Conservation (phyloP, 805 yeast genomes). For the Saturnispora hagleri region DNA sequence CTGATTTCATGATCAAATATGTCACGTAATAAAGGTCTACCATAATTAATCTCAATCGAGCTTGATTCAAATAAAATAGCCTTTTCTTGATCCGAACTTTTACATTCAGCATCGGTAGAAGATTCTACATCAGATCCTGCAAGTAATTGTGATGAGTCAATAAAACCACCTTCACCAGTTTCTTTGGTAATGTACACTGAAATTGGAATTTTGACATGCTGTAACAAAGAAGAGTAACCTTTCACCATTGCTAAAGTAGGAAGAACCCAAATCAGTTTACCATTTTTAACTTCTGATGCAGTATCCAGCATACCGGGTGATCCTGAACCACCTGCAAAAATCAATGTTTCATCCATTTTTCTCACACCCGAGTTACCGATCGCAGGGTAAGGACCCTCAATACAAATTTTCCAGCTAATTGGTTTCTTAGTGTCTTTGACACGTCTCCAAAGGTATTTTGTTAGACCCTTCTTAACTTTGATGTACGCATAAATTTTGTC, state of each 20-base stretch:
- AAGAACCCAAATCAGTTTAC: constrained; percentile 53
- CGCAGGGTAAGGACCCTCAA: constrained; percentile 58
- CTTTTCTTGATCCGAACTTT: background rate
- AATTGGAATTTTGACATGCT: background rate
- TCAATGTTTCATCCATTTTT: constrained; percentile 16
- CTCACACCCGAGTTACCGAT: constrained; percentile 41
- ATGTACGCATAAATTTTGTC: constrained; percentile 32
- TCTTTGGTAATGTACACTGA: background rate
- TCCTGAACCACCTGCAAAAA: constrained; percentile 67
- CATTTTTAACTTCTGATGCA: constrained; percentile 23
- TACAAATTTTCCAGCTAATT: constrained; percentile 18
- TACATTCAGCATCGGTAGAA: background rate
- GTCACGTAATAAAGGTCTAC: constrained; percentile 31
- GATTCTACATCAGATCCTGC: background rate
- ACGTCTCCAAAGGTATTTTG: constrained; percentile 31
- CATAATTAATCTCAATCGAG: constrained; percentile 11
- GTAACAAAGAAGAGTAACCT: background rate
- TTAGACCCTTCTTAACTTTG: constrained; percentile 45
- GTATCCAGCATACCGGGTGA: constrained; percentile 45
- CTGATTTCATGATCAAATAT: constrained; percentile 28
- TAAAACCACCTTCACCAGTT: background rate
- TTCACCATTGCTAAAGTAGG: constrained; percentile 37
- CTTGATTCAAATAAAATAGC: constrained; percentile 9
- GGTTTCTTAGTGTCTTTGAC: constrained; percentile 13
- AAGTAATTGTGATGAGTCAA: background rate